These are phyloP conservation scores for Blyttiomyces sp. DNA, from an alignment of 371 early-diverging fungal genomes.

Conservation along the genomic window DNA sequence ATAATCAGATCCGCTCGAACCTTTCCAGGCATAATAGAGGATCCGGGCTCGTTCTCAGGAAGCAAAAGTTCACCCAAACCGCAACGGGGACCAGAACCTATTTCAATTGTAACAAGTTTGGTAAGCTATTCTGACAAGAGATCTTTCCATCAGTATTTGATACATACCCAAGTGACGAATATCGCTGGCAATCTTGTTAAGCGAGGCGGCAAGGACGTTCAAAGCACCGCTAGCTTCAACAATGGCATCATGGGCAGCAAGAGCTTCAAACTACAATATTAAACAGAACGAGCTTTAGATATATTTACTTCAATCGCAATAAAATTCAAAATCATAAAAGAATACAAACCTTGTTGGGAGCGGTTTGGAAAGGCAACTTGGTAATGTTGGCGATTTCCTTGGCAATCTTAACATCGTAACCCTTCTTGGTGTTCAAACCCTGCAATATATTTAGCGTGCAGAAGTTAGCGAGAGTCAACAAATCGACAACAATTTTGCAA, in stretches of 20 bases:
- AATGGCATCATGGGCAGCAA: slow-evolving; percentile 92
- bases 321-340: not conserved
- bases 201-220: slow-evolving; percentile 85
- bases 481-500: not conserved
- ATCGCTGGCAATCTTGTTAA: slow-evolving; percentile 96
- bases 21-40: slow-evolving; percentile 97
- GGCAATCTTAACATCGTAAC: slow-evolving; percentile 85
- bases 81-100: slow-evolving; percentile 91
- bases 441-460: slow-evolving; percentile 7
- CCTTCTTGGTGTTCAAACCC: slow-evolving; percentile 85
- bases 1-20: slow-evolving; percentile 19
- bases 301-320: not conserved
- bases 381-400: slow-evolving; percentile 73
- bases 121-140: slow-evolving; percentile 1
- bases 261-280: slow-evolving; percentile 85
- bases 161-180: slow-evolving; percentile 84
- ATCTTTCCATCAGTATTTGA: slow-evolving; percentile 1
- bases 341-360: slow-evolving; percentile 76
- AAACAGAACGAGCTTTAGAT: no score
- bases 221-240: slow-evolving; percentile 91
- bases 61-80: slow-evolving; percentile 88
- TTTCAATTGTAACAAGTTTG: slow-evolving; percentile 2
- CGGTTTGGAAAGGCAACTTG: slow-evolving; percentile 78
- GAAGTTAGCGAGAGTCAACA: not conserved
- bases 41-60: slow-evolving; percentile 96